Evolutionary conservation across 2,329 filamentous ascomycete species (phyloP).

Genomic region (Aciculosporium take): DNA sequence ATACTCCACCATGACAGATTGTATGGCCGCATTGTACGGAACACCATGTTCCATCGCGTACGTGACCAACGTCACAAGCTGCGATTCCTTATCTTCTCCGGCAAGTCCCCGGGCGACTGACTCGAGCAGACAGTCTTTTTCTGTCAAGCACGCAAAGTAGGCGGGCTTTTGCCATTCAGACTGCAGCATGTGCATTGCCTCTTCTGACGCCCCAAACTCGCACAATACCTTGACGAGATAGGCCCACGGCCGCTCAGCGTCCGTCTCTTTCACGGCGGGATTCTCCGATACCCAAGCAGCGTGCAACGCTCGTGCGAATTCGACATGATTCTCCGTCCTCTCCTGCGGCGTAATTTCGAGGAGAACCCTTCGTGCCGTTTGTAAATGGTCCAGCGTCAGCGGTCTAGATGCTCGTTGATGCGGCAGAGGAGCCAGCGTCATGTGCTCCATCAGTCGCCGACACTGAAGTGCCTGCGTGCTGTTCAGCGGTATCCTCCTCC

Average conservation of each 20-base stretch:
- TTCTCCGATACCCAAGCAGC: slow-evolving; percentile 12
- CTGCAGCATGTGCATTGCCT: slow-evolving; percentile 33
- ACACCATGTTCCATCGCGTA: slow-evolving; percentile 34
- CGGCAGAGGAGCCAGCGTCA: slow-evolving; percentile 19
- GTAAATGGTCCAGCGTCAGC: slow-evolving; percentile 27
- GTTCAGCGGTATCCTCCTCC: slow-evolving; percentile 38
- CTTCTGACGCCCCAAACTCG: slow-evolving; percentile 37
- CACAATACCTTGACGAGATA: slow-evolving; percentile 29
- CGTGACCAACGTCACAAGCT: slow-evolving; percentile 41
- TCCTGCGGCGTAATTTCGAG: slow-evolving; percentile 27
- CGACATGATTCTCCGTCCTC: slow-evolving; percentile 29
- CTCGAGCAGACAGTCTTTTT: slow-evolving; percentile 13
- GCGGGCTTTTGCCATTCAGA: slow-evolving; percentile 16
- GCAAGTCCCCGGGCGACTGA: slow-evolving; percentile 41
- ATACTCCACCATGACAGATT: slow-evolving; percentile 44
- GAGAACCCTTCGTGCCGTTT: slow-evolving; percentile 30
- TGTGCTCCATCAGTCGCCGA: slow-evolving; percentile 44
- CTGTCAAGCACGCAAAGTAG: slow-evolving; percentile 10
- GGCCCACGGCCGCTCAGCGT: slow-evolving; percentile 15
- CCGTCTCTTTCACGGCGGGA: slow-evolving; percentile 9
- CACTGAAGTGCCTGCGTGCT: slow-evolving; percentile 48
- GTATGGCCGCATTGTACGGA: slow-evolving; percentile 29
- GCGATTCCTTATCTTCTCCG: slow-evolving; percentile 40
- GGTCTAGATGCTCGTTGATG: slow-evolving; percentile 11
- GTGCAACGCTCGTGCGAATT: slow-evolving; percentile 32